Evolutionary conservation across 768 basidiomycete genomes (phyloP).

Genomic region (Russula ochroleuca): DNA sequence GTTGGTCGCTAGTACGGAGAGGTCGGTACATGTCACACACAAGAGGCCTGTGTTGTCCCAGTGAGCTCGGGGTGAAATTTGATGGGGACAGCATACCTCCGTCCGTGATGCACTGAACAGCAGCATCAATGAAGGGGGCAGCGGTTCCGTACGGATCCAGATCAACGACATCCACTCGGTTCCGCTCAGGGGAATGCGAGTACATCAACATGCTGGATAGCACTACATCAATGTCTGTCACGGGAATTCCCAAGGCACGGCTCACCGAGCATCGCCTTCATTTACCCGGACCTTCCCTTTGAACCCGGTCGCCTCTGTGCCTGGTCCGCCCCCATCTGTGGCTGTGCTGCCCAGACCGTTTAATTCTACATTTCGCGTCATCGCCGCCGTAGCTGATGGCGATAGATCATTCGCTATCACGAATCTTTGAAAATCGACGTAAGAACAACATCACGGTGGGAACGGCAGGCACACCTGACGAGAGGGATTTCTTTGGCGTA

Average conservation of each 20-base stretch:
- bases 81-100: conserved; percentile 54
- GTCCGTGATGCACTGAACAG: conserved; percentile 82
- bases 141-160: conserved; percentile 98
- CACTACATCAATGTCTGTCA: not conserved
- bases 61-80: not conserved
- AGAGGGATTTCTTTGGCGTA: conserved; percentile 97
- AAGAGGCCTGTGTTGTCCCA: conserved; percentile 58
- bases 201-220: conserved; percentile 79
- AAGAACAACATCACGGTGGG: not conserved
- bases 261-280: conserved; percentile 92
- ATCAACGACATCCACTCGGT: conserved; percentile 90
- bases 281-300: conserved; percentile 69
- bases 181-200: conserved; percentile 65
- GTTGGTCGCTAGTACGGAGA: conserved; percentile 86
- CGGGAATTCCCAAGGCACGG: not conserved
- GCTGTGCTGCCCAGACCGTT: conserved; percentile 58
- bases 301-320: conserved; percentile 15
- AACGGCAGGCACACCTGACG: conserved; percentile 56
- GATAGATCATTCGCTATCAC: conserved; percentile 95
- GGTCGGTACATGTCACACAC: conserved; percentile 95
- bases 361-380: conserved; percentile 77
- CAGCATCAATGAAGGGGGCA: conserved; percentile 92
- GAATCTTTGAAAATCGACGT: conserved; percentile 47
- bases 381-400: conserved; percentile 74
- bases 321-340: conserved; percentile 19